A percentile compares a stretch with the other conserved stretches of the same genome.
These are phyloP conservation scores for Mytilinidion resinicola DNA, from an alignment of 495 filamentous ascomycete genomes.

Conservation along the genomic window DNA sequence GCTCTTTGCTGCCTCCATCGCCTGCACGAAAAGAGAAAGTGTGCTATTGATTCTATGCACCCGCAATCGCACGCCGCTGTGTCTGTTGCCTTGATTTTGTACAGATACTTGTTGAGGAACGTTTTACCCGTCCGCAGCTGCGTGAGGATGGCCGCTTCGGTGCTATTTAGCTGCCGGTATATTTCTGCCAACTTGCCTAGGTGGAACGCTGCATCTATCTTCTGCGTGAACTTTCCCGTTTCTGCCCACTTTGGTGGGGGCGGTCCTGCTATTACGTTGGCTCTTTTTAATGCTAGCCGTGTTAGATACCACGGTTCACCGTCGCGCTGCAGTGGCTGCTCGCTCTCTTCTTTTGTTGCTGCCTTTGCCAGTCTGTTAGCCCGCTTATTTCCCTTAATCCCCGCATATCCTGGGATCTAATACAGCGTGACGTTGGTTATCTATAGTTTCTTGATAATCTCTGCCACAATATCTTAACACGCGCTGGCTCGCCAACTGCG, in stretches of 20 bases:
- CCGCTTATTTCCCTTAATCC: conserved; percentile 15
- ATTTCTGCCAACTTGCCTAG: conserved; percentile 18
- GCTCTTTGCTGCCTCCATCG: neutral
- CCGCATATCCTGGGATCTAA: conserved; percentile 11
- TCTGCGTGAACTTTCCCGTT: conserved; percentile 18
- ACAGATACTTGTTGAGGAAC: conserved; percentile 17
- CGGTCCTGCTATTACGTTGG: conserved; percentile 2
- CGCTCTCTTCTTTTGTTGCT: conserved; percentile 16
- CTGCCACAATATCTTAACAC: no score
- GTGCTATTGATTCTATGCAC: conserved; percentile 9
- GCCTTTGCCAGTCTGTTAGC: conserved; percentile 14
- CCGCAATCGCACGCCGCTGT: conserved; percentile 20
- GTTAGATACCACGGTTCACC: conserved; percentile 16
- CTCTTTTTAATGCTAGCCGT: conserved; percentile 12
- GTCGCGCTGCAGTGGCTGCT: conserved; percentile 11
- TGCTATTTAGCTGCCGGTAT: conserved; percentile 20
- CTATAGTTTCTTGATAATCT: conserved; percentile 22
- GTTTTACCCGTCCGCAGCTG: no score
- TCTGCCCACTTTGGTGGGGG: neutral
- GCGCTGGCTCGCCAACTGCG: no score
- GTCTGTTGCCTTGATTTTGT: conserved; percentile 19
- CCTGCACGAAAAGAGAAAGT: neutral
- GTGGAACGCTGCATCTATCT: no score
- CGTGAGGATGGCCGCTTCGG: no score
- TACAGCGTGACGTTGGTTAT: conserved; percentile 19